Conservation (phyloP, 139 green algal species). For the Chlorella sp. region DNA sequence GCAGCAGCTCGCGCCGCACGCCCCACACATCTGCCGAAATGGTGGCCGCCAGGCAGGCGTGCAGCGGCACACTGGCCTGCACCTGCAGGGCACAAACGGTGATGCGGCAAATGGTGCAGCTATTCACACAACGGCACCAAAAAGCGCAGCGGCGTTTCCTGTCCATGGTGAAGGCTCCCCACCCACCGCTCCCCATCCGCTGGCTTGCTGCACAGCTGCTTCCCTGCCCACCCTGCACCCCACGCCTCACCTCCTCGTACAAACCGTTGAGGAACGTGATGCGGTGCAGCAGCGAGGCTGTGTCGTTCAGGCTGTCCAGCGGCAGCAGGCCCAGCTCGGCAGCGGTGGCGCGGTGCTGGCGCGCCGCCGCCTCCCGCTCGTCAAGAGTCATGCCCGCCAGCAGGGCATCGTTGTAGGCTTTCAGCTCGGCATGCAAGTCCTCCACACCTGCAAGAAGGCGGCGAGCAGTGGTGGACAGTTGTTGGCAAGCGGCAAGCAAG, state of each 20-base stretch:
- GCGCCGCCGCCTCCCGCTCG: not conserved
- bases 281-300: not conserved
- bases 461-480: not conserved
- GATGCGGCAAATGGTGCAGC: not conserved
- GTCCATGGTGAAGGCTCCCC: no score
- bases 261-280: slow-evolving; percentile 44
- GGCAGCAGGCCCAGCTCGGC: slow-evolving; percentile 25
- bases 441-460: slow-evolving; percentile 16
- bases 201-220: not conserved
- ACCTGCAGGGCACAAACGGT: slow-evolving; percentile 1
- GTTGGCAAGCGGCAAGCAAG: not conserved
- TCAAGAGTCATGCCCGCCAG: not conserved
- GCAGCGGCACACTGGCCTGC: not conserved
- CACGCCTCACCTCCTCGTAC: slow-evolving; percentile 12
- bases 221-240: not conserved
- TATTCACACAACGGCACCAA: no score
- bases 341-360: slow-evolving; percentile 33
- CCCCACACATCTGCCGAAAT: slow-evolving; percentile 47
- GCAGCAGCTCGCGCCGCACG: slow-evolving; percentile 56
- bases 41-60: slow-evolving; percentile 45
- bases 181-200: no score
- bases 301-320: slow-evolving; percentile 29
- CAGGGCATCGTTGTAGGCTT: slow-evolving; percentile 16
- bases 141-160: no score
- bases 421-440: slow-evolving; percentile 47